Percentiles rank a stretch among this genome's conserved stretches.
phyloP scores from a whole-genome alignment of 73 alveolate genomes.

The Urostyla sp. region DNA sequence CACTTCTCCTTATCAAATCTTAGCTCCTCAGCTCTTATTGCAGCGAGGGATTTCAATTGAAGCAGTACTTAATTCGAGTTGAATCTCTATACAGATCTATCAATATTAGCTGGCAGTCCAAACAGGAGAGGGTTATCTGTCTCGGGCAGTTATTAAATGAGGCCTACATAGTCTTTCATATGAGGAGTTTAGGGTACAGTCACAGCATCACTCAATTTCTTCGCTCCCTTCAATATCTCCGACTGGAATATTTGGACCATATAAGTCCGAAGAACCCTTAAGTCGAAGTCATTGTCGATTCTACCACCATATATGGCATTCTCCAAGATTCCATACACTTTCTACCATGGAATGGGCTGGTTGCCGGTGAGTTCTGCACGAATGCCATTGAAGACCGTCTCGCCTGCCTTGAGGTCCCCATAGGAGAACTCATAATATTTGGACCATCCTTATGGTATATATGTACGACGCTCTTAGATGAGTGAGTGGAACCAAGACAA shows the following conservation, averaged over 20 bases:
- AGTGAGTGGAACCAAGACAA: conserved; percentile 99
- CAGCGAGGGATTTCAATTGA: conserved; percentile 89
- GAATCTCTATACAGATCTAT: conserved; percentile 98
- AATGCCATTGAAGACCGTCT: conserved; percentile 80
- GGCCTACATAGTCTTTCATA: conserved; percentile 86
- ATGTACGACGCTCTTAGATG: conserved; percentile 99
- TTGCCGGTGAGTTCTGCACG: conserved; percentile 70
- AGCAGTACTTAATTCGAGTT: conserved; percentile 88
- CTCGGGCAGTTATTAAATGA: conserved; percentile 95
- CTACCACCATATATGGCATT: conserved; percentile 99
- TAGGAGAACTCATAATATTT: conserved; percentile 99
- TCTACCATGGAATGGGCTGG: conserved; percentile 94
- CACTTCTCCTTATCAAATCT: conserved; percentile 96
- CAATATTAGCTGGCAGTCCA: conserved; percentile 99
- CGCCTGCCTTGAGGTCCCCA: conserved; percentile 98
- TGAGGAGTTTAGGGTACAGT: conserved; percentile 74
- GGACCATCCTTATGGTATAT: conserved; percentile 99
- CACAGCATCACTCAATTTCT: conserved; percentile 68
- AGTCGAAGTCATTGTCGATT: conserved; percentile 98
- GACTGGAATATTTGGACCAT: conserved; percentile 92
- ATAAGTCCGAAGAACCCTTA: conserved; percentile 97
- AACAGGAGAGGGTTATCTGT: conserved; percentile 97
- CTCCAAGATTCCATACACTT: conserved; percentile 97
- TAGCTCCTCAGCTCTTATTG: conserved; percentile 92
- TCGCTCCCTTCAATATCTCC: conserved; percentile 82